Base-by-base conservation (phyloP, 1,284 basidiomycete species). In the Sanghuangporus weigelae region DNA sequence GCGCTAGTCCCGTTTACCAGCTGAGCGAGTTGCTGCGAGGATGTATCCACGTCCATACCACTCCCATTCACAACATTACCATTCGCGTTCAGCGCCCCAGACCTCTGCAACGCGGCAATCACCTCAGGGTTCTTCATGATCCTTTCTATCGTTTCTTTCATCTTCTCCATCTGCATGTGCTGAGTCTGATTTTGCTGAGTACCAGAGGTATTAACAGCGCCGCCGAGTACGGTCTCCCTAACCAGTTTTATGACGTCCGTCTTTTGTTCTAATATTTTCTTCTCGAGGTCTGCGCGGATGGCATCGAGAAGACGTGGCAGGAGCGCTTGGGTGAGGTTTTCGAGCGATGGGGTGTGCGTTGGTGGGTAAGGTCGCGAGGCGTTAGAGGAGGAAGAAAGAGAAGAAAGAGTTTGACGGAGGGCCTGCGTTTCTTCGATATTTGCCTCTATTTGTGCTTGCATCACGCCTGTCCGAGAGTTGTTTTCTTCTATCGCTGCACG, bases 281-380 rank as follows among this genome's bases (percentile, higher is more conserved):
- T 12, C 19, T 48, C 53, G 35, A 64, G 11, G 7, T 64, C 58
- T 3, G 31, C 53, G 31, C 59, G 53, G 11, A 64, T 53, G 36
- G 55, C 46, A 46, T 64, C 59, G 39, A 64, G 31, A n/a, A 64
- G 21, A 8, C 38, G 59, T 14, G 63, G 63, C 12, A 57, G 46
- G 7, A 64, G 42, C 16, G 54, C 53, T 11, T 19, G 54, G 8
- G 42, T 44, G 39, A 64, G 44, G 19, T 64, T 54, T 31, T 64
- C 59, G 4, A 64, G 12, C 14, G 59, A 26, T 46, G 55, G 48
- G n/a, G 38, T 36, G 19, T 61, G 55, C 23, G 63, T 44, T 40
- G 59, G 50, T 11, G 53, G 63, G 8, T 16, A 42, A 46, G 59
- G 31, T 14, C 16, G 23, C 16, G 39, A 21, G 44, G 44, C 4